These are phyloP conservation scores for Fusarium sp. DNA, from an alignment of 2,329 filamentous ascomycete species.

Conservation along the genomic window DNA sequence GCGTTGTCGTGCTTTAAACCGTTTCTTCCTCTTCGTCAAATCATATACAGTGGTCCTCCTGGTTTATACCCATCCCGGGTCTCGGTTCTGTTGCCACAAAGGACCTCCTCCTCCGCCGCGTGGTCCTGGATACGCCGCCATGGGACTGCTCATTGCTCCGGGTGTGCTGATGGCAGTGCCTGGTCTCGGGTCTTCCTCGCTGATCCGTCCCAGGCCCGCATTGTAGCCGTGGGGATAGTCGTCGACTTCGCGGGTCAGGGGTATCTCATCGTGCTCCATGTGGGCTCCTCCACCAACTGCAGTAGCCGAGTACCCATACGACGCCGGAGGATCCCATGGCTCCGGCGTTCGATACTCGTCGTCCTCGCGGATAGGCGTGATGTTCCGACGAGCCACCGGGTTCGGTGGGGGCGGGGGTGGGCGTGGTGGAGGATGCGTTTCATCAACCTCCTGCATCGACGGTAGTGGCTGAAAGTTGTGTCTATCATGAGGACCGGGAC, in stretches of 20 bases:
- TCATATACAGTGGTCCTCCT: constrained; percentile 54
- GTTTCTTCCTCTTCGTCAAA: constrained; percentile 2
- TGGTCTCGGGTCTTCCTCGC: constrained; percentile 48
- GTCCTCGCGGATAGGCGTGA: constrained; percentile 29
- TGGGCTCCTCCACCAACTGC: constrained; percentile 42
- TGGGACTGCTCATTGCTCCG: constrained; percentile 36
- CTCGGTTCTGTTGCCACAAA: constrained; percentile 67
- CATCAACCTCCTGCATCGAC: constrained; percentile 44
- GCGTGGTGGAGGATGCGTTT: constrained; percentile 21
- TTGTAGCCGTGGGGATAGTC: constrained; percentile 60
- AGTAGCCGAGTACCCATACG: constrained; percentile 34
- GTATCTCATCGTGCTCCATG: constrained; percentile 52
- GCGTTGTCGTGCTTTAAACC: constrained; percentile 12
- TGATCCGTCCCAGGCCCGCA: constrained; percentile 54
- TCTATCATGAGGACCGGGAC: constrained; percentile 44
- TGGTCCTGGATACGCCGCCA: constrained; percentile 39
- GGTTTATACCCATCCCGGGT: constrained; percentile 61
- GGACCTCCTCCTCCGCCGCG: constrained; percentile 53
- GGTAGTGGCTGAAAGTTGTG: constrained; percentile 48
- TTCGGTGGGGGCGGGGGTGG: constrained; percentile 24
- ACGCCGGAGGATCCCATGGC: constrained; percentile 31
- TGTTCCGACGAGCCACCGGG: constrained; percentile 34
- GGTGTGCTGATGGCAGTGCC: constrained; percentile 34
- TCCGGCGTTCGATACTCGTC: constrained; percentile 31
- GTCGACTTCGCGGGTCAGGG: constrained; percentile 57